Base-by-base conservation (phyloP, 2,329 filamentous ascomycete species). In the Pseudocercospora cruenta region DNA sequence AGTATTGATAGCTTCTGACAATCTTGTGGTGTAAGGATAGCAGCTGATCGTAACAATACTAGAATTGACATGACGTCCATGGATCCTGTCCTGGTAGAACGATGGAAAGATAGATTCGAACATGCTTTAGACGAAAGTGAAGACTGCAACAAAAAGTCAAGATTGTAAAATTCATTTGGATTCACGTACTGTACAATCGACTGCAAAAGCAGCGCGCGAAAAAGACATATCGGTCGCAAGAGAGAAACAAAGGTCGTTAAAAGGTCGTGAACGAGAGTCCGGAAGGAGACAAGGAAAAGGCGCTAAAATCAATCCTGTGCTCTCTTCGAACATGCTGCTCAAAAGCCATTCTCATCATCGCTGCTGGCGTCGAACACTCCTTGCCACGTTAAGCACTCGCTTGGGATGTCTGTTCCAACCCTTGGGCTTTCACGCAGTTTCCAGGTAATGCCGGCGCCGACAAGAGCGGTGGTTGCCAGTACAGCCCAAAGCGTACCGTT, bases 401-500 rank as follows among this genome's bases (percentile, higher is more conserved):
- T 57, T 71, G 79, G 70, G 78, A 83, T 67, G 65, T 84, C 82
- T 55, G 77, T 76, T 53, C 80, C 80, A 1, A 84, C 80, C 47
- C 79, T 79, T 2, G 81, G 80, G 57, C 78, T 72, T 63, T 83
- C 81, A 54, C 80, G 74, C 9, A 84, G 78, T 58, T 80, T 82
- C 77, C 79, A 80, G 3, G 81, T 81, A 31, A 82, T 71, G 36
- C 73, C 78, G 3, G 80, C 80, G n/a, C 82, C 82, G 0, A 77
- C 72, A 22, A 75, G 69, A 9, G 81, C 80, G 49, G 82, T 77
- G 22, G 78, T 71, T 8, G 78, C 75, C 33, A 84, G 74, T 31
- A 76, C 78, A 4, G 77, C 78, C 82, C 82, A 84, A 1, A 83
- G 76, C 2, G 78, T 77, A n/a, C 79, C 77, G 62, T 83, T 83